Evolutionary conservation across 1,284 basidiomycete species (phyloP), one percentile per base, ranked within the genome.

Genomic region (Dichomitus squalens): DNA sequence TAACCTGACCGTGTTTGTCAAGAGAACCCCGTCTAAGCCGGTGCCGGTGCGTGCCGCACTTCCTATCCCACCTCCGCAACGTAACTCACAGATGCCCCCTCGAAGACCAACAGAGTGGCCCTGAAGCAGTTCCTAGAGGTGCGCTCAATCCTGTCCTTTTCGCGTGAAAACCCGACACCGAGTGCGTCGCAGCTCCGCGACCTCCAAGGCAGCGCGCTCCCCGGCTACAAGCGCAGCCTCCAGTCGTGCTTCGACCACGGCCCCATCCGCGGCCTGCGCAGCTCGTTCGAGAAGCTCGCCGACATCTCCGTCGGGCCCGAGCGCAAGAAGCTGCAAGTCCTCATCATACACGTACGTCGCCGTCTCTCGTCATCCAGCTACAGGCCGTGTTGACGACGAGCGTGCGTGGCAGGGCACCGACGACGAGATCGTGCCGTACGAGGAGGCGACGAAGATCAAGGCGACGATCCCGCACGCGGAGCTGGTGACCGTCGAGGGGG

Each of bases 391-490:
- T 43, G 25, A 49, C 41, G 9, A 35, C 27, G 27, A 31, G 44
- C 9, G 43, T 40, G 12, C 5, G 8, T 7, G 7, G 31, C 50
- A 66, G 87, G 88, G 89, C 7, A 90, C 85, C 2, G 78, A 78
- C 11, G 89, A 91, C 61, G 75, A 70, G 16, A 82, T 84, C 0
- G 87, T 91, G 3, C 77, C 80, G 0, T 83, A 83, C 57, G 79
- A 79, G 56, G 85, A 87, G 53, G 78, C 86, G 1, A 65, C 73
- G 16, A 75, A 76, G 55, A 87, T 90, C 36, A 74, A 80, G 39
- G 66, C 66, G 4, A 75, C 84, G 5, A 72, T 90, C 9, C 83
- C 86, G 12, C 68, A 74, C 16, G 75, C 85, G 4, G 74, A 79
- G 53, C 66, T 89, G 6, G 72, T 86, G n/a, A 82, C 78, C 2